Conservation (phyloP, 164 flowering plant species). For the Paratinospora sagittata region DNA sequence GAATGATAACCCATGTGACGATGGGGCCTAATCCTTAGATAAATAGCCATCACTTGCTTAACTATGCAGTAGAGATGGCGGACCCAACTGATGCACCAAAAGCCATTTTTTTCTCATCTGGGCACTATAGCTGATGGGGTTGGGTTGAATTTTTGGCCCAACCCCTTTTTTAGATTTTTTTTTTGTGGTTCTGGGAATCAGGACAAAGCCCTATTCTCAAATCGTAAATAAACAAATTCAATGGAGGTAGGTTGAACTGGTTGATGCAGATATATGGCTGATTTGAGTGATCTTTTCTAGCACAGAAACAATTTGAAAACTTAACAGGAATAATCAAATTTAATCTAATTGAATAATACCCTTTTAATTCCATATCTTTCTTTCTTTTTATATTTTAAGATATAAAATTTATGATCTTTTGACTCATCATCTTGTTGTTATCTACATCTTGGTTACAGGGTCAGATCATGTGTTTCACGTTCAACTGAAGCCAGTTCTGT, state of each 20-base stretch:
- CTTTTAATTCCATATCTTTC: not conserved
- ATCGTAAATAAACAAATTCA: not conserved
- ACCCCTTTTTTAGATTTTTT: not conserved
- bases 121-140: not conserved
- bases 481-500: not conserved
- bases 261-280: not conserved
- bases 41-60: not conserved
- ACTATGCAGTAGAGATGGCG: too few species aligned
- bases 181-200: too few species aligned
- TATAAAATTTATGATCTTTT: not conserved
- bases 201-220: slow-evolving; percentile 5
- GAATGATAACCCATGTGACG: not conserved
- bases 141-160: not conserved
- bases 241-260: not conserved
- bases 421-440: not conserved
- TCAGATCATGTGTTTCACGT: not conserved
- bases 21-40: not conserved
- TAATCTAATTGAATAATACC: not conserved
- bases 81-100: not conserved
- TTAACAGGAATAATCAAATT: not conserved
- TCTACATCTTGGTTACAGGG: not conserved
- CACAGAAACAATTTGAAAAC: too few species aligned
- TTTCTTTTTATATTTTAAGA: too few species aligned
- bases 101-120: not conserved
- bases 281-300: too few species aligned